Evolutionary conservation across 495 filamentous ascomycete species (phyloP), one percentile per base, ranked within the genome.

Genomic region (Neurospora terricola): DNA sequence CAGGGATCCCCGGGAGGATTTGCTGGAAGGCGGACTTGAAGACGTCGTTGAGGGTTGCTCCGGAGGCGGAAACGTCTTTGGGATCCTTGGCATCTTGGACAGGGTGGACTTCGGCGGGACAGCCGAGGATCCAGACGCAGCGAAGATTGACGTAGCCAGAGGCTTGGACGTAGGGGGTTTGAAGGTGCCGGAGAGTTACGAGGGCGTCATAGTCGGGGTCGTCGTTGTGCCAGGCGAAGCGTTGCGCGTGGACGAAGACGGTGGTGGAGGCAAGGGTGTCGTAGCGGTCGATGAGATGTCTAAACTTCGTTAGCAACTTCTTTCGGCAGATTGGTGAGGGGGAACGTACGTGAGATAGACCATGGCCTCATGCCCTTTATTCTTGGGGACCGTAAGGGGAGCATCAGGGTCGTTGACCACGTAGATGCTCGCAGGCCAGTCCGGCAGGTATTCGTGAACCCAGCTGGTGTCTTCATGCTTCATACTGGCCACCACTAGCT

Each of bases 211-310:
- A 85, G 70, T 87, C 78, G 8, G 85, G 83, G 70, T 88, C 84
- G 78, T 89, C 84, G 75, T 89, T 89, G 74, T 92, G 90, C 90
- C 90, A 91, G 78, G 89, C 85, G 76, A 86, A 90, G 70, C 88
- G 87, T 68, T 85, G 78, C 37, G 87, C 84, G 77, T 92, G 90
- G 69, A 89, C 82, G 79, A 91, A 91, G 73, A 91, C 84, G 73
- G 88, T 86, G 18, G 83, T 76, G 30, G 88, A 82, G 3, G 90
- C 86, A 6, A 91, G 86, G 42, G 81, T 80, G 72, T 90, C 82
- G 81, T 92, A 92, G 71, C 87, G 82, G 76, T 90, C 86, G 77
- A 92, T 90, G 30, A 92, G 87, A 76, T 91, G 89, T 71, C 79
- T n/a, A 85, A 77, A 34, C 27, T 83, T 79, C 1, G 82, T 81